Conservation (phyloP, 1,284 basidiomycete genomes). For the Boletus smithii region DNA sequence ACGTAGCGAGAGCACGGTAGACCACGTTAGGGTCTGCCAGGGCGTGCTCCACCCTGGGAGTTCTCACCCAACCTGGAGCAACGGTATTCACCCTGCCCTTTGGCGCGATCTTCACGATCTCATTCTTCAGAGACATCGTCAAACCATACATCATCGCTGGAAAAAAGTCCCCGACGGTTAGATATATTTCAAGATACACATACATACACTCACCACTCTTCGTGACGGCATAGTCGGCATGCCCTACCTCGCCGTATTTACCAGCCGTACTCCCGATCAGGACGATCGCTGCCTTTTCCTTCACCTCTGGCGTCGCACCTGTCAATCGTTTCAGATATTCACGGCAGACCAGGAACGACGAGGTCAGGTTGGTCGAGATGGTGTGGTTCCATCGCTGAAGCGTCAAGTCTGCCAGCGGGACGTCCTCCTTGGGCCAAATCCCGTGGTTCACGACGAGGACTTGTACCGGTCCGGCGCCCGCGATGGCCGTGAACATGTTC, state of each 20-base stretch:
- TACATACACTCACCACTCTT: conserved; percentile 49
- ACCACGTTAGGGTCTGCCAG: conserved; percentile 45
- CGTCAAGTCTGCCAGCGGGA: conserved; percentile 56
- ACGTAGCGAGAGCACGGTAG: conserved; percentile 64
- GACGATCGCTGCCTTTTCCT: conserved; percentile 56
- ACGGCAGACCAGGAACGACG: conserved; percentile 62
- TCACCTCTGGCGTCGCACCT: conserved; percentile 37
- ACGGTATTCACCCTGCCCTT: conserved; percentile 68
- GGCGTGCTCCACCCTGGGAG: conserved; percentile 53
- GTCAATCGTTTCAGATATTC: conserved; percentile 56
- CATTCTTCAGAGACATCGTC: conserved; percentile 69
- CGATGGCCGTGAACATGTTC: conserved; percentile 40
- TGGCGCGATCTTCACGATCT: conserved; percentile 74
- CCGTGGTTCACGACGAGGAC: conserved; percentile 67
- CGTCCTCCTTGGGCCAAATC: conserved; percentile 46
- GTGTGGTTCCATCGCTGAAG: conserved; percentile 66
- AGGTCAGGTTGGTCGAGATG: conserved; percentile 62
- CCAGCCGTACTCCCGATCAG: conserved; percentile 71
- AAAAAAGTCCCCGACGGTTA: conserved; percentile 15
- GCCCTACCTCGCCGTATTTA: conserved; percentile 67
- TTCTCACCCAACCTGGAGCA: conserved; percentile 70
- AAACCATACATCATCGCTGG: conserved; percentile 73
- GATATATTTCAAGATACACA: neutral
- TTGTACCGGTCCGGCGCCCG: conserved; percentile 46
- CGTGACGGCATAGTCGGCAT: conserved; percentile 60